phyloP scores from a whole-genome alignment of 2,329 filamentous ascomycete species.

The Aureobasidium sp. region DNA sequence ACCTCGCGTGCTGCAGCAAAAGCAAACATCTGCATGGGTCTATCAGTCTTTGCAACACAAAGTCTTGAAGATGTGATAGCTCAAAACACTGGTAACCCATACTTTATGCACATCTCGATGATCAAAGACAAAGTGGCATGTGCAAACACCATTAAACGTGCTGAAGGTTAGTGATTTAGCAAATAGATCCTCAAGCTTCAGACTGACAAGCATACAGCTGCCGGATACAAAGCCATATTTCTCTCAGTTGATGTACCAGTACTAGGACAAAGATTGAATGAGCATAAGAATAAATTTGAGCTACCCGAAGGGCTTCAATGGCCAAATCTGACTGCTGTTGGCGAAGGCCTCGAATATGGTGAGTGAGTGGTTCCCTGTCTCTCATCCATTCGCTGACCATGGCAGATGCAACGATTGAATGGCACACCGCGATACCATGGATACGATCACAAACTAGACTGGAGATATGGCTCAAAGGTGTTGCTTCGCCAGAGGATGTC shows the following conservation, averaged over 20 bases:
- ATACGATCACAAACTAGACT: constrained; percentile 42
- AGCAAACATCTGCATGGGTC: constrained; percentile 35
- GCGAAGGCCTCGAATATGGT: constrained; percentile 1
- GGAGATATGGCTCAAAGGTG: constrained; percentile 43
- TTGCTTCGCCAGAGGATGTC: constrained; percentile 34
- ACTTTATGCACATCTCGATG: constrained; percentile 46
- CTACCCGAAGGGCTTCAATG: constrained; percentile 39
- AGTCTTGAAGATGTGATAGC: constrained; percentile 40
- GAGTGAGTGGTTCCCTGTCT: neutral
- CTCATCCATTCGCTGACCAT: neutral
- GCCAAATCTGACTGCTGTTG: constrained; percentile 30
- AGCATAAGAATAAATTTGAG: constrained; percentile 44
- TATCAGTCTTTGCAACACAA: constrained; percentile 40
- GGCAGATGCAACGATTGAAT: constrained; percentile 22
- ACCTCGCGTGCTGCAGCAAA: constrained; percentile 38
- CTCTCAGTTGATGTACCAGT: constrained; percentile 46
- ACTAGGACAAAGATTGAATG: constrained; percentile 44
- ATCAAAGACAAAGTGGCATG: constrained; percentile 37
- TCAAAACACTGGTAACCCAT: constrained; percentile 25
- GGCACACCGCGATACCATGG: constrained; percentile 43
- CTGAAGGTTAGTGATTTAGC: constrained; percentile 16
- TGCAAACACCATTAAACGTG: constrained; percentile 7
- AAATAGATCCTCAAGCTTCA: constrained; percentile 19
- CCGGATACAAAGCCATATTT: constrained; percentile 46
- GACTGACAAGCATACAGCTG: constrained; percentile 18